Percentiles rank a stretch among this genome's conserved stretches.
Conservation (phyloP, 139 green algal genomes). For the Edaphochlamys debaryana region DNA sequence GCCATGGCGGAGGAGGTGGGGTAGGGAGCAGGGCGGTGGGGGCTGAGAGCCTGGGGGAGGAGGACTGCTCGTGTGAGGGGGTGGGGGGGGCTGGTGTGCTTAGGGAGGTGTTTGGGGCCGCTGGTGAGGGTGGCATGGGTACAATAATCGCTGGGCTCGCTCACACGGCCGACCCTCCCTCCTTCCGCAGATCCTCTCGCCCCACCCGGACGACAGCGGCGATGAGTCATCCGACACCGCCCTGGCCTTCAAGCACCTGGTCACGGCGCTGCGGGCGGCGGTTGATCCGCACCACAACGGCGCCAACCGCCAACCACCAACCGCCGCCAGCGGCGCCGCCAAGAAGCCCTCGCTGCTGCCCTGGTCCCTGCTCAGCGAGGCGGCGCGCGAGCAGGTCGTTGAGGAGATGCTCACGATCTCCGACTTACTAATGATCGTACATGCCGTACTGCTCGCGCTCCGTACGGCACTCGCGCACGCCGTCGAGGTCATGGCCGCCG, state of each 20-base stretch:
- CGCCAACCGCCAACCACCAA: neutral
- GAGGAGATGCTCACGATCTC: conserved; percentile 26
- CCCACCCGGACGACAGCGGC: neutral
- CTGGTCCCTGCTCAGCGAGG: neutral
- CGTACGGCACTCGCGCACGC: conserved; percentile 24
- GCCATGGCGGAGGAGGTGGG: conserved; percentile 21
- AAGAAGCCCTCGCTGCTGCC: too few species aligned
- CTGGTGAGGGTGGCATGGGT: too few species aligned
- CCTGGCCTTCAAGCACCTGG: conserved; percentile 13
- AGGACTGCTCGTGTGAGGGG: too few species aligned
- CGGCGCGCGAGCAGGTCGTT: conserved; percentile 13
- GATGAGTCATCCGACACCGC: neutral
- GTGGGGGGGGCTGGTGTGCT: too few species aligned
- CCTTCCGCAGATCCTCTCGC: conserved; percentile 14
- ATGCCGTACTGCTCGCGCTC: conserved; percentile 16
- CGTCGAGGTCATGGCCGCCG: neutral
- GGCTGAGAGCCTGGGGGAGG: neutral
- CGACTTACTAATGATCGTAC: conserved; percentile 21
- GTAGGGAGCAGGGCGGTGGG: too few species aligned
- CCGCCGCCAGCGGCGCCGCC: neutral
- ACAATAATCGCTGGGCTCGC: too few species aligned
- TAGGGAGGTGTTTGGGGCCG: neutral
- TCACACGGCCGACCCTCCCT: too few species aligned
- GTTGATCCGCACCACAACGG: neutral
- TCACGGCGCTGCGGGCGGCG: conserved; percentile 7